phyloP scores from a whole-genome alignment of 2,329 filamentous ascomycete genomes.

The Neonectria punicea region DNA sequence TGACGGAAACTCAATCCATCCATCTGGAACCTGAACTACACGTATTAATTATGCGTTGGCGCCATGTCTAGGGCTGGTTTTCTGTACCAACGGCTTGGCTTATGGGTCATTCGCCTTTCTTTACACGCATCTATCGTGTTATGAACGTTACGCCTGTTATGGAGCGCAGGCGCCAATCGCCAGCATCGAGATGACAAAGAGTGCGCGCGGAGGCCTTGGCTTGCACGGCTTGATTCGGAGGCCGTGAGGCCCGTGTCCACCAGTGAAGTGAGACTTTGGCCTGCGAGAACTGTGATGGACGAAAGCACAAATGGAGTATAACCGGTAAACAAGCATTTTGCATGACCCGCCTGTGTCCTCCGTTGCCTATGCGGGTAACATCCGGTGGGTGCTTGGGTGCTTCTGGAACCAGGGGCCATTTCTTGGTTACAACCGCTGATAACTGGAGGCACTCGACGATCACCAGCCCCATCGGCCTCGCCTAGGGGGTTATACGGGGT shows the following conservation, averaged over 20 bases:
- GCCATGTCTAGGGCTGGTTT: conserved; percentile 16
- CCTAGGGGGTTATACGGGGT: conserved; percentile 1
- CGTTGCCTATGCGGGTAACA: conserved; percentile 33
- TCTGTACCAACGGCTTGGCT: not conserved
- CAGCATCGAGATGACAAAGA: too few relatives aligned
- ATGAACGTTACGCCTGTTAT: not conserved
- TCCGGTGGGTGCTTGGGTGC: conserved; percentile 18
- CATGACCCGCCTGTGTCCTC: conserved; percentile 34
- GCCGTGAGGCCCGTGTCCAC: conserved; percentile 1
- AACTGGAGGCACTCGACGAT: conserved; percentile 4
- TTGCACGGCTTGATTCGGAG: not conserved
- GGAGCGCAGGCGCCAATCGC: not conserved
- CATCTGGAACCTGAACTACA: conserved; percentile 4
- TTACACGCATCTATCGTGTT: not conserved
- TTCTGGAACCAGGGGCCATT: conserved; percentile 3
- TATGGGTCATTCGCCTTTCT: not conserved
- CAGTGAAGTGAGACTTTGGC: not conserved
- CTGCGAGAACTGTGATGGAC: not conserved
- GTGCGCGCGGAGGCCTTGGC: conserved; percentile 5
- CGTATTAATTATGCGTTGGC: conserved; percentile 7
- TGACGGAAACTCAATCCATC: not conserved
- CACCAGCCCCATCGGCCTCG: conserved; percentile 5
- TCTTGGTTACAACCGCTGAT: not conserved
- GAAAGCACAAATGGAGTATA: conserved; percentile 20
- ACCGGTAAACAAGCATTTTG: conserved; percentile 41